Conservation (phyloP, 768 basidiomycete species). For the Trametes maxima region DNA sequence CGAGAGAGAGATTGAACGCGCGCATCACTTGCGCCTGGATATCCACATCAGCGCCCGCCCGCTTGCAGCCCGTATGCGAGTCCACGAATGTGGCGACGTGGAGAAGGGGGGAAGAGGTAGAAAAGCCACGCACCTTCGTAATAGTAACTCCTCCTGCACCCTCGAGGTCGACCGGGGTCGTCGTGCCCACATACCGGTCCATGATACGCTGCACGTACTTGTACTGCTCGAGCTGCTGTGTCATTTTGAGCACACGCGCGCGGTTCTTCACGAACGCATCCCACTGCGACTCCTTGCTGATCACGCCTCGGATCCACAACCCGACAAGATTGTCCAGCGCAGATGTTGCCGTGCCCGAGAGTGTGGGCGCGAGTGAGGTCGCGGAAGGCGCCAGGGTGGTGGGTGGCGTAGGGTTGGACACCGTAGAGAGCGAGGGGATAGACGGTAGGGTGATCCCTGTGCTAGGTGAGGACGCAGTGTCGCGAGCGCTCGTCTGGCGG, state of each 20-base stretch:
- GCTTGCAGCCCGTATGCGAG: too few relatives aligned
- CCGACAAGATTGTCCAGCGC: conserved; percentile 45
- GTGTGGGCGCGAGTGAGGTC: conserved; percentile 11
- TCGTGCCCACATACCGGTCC: conserved; percentile 46
- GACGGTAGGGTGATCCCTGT: neutral
- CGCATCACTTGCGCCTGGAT: conserved; percentile 53
- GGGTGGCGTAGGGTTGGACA: conserved; percentile 3
- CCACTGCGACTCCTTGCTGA: conserved; percentile 51
- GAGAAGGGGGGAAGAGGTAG: neutral
- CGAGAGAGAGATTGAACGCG: conserved; percentile 48
- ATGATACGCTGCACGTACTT: conserved; percentile 53
- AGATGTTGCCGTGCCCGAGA: conserved; percentile 29
- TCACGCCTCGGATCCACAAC: conserved; percentile 44
- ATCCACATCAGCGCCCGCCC: neutral
- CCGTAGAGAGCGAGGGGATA: conserved; percentile 15
- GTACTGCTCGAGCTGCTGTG: conserved; percentile 45
- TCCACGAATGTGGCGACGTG: neutral
- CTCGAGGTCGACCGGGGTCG: conserved; percentile 45
- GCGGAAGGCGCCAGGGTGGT: conserved; percentile 17
- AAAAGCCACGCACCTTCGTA: conserved; percentile 44
- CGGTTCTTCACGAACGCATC: conserved; percentile 47
- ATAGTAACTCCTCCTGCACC: conserved; percentile 41
- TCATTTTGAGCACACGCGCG: conserved; percentile 29
- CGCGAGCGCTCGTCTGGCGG: neutral
- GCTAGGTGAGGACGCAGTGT: neutral